Evolutionary conservation across 495 filamentous ascomycete species (phyloP), one percentile per base, ranked within the genome.

Genomic region (Xylaria palmicola): DNA sequence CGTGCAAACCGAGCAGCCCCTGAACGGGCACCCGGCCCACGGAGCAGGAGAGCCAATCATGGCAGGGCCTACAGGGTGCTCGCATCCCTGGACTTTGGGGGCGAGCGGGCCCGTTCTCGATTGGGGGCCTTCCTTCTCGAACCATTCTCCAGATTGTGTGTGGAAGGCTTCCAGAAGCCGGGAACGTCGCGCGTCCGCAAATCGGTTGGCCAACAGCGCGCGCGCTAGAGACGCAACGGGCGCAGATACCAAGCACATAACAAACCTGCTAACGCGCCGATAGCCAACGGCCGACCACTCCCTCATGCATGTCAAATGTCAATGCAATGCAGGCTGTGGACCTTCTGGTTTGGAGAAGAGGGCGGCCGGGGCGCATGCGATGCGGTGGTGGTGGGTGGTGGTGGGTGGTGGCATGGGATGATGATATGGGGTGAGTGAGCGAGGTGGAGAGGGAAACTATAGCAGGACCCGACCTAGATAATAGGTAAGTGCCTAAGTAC

Each of bases 71-170:
- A 37, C 13, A 26, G 6, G 32, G 32, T 36, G 13, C 32, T 36
- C 13, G 32, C 32, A 6, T 36, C 6, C 32, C 32, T 36, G 6
- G 32, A 13, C 6, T 17, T 20, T 17, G 39, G 12, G 41, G 41
- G 47, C 27, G 47, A 32, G 47, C 32, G 47, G 48, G 15, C 20
- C 44, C 12, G 32, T 47, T 59, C 41, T 45, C 40, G 6, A 29
- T 59, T 29, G 29, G 56, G 44, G 32, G n/a, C n/a, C 22, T 40
- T 55, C 7, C 55, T 51, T 49, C 56, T 59, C 56, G 56, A 59
- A 59, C 30, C 30, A 50, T 59, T 59, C 32, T 56, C 17, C 20
- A 3, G 4, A 56, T 17, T 44, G 15, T 39, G 13, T 53, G 13
- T 15, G 10, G 15, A 37, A 37, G 15, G 32, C 34, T 53, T 53